Evolutionary conservation across 2,329 filamentous ascomycete species (phyloP), one percentile per base, ranked within the genome.

Genomic region (Myriosclerotinia scirpicola): DNA sequence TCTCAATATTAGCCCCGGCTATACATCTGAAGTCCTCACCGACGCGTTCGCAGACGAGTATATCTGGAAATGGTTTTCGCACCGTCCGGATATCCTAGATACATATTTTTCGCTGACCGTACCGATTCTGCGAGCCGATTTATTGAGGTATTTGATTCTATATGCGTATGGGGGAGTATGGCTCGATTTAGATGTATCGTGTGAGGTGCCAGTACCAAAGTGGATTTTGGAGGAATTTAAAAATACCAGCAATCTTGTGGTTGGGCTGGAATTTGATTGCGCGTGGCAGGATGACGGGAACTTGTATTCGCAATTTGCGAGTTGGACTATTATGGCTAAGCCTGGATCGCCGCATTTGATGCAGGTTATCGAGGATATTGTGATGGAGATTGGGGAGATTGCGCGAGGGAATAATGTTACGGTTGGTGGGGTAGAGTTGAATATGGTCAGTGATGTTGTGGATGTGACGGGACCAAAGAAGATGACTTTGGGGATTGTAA

Each of bases 121-220:
- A 9, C 84, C 83, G 59, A 91, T 91, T 71, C 84, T 89, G 77
- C 87, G 87, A 75, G 87, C 87, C 3, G 87, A 90, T 74, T 78
- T 90, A 15, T 77, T 90, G 64, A 84, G 87, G 9, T 90, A 90
- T 74, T 81, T 90, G 66, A 79, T 90, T 72, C 87, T 90, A 83
- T 89, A 88, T 73, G 83, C 85, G 3, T 74, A 78, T 53, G 78
- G 78, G 17, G 79, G 81, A n/a, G 72, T 82, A 6, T 88, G 86
- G 74, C 80, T 84, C 30, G 85, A 87, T 70, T 85, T 86, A 59
- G 85, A 87, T 71, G 85, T 86, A 17, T 62, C 59, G 1, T 62
- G 59, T 20, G 81, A 85, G 71, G 80, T 80, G 42, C 81, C 85
- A 0, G 76, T 87, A 62, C 77, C 82, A 40, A 76, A 80, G 60